A percentile compares a stretch with the other conserved stretches of the same genome.
Evolutionary conservation across 2,329 filamentous ascomycete species (phyloP).

Genomic region (Pseudogymnoascus sp.): DNA sequence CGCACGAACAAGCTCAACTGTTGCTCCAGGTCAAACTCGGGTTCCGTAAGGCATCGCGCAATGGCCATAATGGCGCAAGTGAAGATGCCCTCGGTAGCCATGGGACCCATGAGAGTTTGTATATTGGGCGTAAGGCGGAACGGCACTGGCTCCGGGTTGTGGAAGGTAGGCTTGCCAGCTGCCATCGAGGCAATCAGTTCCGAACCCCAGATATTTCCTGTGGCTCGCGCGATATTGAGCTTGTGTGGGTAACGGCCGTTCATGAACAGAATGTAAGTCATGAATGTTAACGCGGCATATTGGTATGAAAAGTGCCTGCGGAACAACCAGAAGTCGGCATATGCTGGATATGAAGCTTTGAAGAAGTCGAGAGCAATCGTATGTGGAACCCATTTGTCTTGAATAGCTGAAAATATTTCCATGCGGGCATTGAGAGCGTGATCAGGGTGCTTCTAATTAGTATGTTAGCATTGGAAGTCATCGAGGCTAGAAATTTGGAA

Average conservation of each 20-base stretch:
- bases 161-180: constrained; percentile 76
- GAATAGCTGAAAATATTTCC: constrained; percentile 91
- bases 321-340: constrained; percentile 97
- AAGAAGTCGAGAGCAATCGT: constrained; percentile 84
- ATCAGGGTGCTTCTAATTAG: constrained; percentile 58
- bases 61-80: constrained; percentile 95
- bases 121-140: constrained; percentile 97
- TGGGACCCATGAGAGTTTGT: constrained; percentile 90
- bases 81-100: constrained; percentile 94
- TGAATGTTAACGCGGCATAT: constrained; percentile 88
- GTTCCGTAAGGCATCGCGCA: constrained; percentile 85
- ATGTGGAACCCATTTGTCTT: constrained; percentile 84
- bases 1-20: constrained; percentile 90
- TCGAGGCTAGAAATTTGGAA: not conserved
- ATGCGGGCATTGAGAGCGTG: constrained; percentile 67
- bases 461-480: constrained; percentile 26
- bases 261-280: constrained; percentile 98
- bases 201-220: constrained; percentile 92
- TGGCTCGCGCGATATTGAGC: constrained; percentile 79
- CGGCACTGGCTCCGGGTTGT: constrained; percentile 90
- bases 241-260: constrained; percentile 93
- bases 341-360: constrained; percentile 78
- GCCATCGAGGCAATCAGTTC: constrained; percentile 91
- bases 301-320: constrained; percentile 95
- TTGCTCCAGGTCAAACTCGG: constrained; percentile 85